These are phyloP conservation scores for Xylaria multiplex DNA, from an alignment of 2,329 filamentous ascomycete species.

Conservation along the genomic window DNA sequence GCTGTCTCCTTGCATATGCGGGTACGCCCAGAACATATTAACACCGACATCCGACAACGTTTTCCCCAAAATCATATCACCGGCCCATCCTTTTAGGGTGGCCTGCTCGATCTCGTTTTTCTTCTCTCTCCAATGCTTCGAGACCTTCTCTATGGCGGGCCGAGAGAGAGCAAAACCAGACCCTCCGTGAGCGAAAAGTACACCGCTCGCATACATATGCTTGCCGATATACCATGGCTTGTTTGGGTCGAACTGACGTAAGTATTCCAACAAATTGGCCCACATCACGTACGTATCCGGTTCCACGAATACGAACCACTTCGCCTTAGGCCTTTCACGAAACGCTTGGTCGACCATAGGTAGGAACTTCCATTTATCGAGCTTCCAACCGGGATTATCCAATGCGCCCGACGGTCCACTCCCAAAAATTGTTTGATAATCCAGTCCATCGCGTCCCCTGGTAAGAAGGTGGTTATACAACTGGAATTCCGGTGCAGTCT, in stretches of 20 bases:
- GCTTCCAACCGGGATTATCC: constrained; percentile 48
- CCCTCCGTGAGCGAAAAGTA: constrained; percentile 52
- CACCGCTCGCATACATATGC: constrained; percentile 46
- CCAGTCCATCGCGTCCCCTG: constrained; percentile 38
- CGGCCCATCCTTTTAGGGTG: constrained; percentile 37
- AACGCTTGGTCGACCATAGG: constrained; percentile 53
- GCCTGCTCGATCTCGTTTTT: constrained; percentile 32
- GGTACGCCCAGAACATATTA: constrained; percentile 38
- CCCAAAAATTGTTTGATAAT: constrained; percentile 47
- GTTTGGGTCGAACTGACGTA: constrained; percentile 45
- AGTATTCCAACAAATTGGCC: constrained; percentile 49
- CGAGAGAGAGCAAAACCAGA: constrained; percentile 50
- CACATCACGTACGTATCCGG: constrained; percentile 53
- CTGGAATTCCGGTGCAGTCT: constrained; percentile 30
- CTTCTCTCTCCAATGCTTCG: constrained; percentile 30
- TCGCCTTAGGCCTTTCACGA: constrained; percentile 47
- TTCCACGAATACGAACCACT: constrained; percentile 55
- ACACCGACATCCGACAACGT: constrained; percentile 35
- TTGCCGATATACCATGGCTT: constrained; percentile 51
- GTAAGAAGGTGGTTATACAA: constrained; percentile 40
- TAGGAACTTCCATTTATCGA: constrained; percentile 56
- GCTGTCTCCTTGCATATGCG: constrained; percentile 38
- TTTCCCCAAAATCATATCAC: constrained; percentile 41
- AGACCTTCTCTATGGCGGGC: constrained; percentile 49
- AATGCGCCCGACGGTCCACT: constrained; percentile 52